Conservation (phyloP, 1,284 basidiomycete genomes). For the Taiwanofungus camphoratus region DNA sequence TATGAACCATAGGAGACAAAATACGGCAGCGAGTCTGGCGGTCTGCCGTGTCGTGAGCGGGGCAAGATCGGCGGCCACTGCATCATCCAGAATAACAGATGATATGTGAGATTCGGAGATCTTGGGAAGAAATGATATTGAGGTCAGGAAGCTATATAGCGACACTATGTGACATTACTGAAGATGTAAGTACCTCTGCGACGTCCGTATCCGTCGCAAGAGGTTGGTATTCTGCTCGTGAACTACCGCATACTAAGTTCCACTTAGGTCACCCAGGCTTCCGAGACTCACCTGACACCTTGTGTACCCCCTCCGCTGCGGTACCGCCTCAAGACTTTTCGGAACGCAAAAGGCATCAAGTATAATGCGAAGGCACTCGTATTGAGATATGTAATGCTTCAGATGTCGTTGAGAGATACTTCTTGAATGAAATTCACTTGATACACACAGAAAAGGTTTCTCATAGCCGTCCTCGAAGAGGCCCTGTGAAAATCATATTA, state of each 20-base stretch:
- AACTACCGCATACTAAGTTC: conserved; percentile 11
- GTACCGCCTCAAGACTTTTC: conserved; percentile 29
- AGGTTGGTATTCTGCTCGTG: conserved; percentile 32
- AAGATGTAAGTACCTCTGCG: conserved; percentile 17
- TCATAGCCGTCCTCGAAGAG: conserved; percentile 69
- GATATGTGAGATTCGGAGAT: no score
- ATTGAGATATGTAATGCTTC: conserved; percentile 81
- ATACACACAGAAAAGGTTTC: conserved; percentile 73
- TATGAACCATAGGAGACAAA: conserved; percentile 85
- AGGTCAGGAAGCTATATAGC: no score
- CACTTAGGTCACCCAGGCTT: neutral
- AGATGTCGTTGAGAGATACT: neutral
- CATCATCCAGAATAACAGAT: no score
- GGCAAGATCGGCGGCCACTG: conserved; percentile 7
- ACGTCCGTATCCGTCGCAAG: conserved; percentile 28
- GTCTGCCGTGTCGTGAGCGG: conserved; percentile 71
- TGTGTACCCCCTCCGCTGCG: conserved; percentile 3
- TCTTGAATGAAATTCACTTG: neutral
- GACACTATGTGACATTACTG: conserved; percentile 11
- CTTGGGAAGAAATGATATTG: no score
- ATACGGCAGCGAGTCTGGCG: conserved; percentile 67
- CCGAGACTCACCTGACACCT: conserved; percentile 3
- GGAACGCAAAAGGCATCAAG: conserved; percentile 66
- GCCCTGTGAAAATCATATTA: conserved; percentile 37
- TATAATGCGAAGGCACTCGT: conserved; percentile 89